Percentiles rank a stretch among this genome's conserved stretches.
phyloP scores from a whole-genome alignment of 169 alveolate species.

The Plasmodium billcollinsi region DNA sequence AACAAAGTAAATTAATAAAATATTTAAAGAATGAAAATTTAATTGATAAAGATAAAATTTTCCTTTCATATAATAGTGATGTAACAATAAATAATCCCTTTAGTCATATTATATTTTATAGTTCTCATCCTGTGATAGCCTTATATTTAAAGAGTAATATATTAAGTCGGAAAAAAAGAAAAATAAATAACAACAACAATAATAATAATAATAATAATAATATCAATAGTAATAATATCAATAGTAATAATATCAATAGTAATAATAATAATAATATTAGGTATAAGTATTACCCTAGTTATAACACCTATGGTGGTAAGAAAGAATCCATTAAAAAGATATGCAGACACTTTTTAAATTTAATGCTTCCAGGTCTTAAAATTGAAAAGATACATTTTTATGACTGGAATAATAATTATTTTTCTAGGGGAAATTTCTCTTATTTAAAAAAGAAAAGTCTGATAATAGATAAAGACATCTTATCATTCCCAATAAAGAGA shows the following conservation, averaged over 20 bases:
- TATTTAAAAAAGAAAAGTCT: constrained; percentile 36
- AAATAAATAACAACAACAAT: constrained; percentile 12
- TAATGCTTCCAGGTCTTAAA: constrained; percentile 19
- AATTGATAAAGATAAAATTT: not conserved
- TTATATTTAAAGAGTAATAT: constrained; percentile 8
- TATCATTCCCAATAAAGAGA: constrained; percentile 66
- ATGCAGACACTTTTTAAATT: constrained; percentile 27
- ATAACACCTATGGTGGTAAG: too few species aligned
- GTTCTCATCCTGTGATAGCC: constrained; percentile 45
- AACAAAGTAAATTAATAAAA: constrained; percentile 5
- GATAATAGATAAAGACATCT: constrained; percentile 45
- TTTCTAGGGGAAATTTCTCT: constrained; percentile 49
- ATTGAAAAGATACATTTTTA: constrained; percentile 45
- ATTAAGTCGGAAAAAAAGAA: not conserved
- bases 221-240: not conserved
- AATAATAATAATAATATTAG: too few species aligned
- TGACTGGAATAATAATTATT: constrained; percentile 47
- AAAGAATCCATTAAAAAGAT: too few species aligned
- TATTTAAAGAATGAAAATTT: constrained; percentile 23
- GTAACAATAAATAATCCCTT: not conserved
- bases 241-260: not conserved
- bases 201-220: not conserved
- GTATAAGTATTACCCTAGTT: too few species aligned
- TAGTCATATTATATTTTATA: constrained; percentile 49
- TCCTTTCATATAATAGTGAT: not conserved